These are phyloP conservation scores for Acanthamoeba divionensis DNA, from an alignment of 208 protist genomes.

Conservation along the genomic window DNA sequence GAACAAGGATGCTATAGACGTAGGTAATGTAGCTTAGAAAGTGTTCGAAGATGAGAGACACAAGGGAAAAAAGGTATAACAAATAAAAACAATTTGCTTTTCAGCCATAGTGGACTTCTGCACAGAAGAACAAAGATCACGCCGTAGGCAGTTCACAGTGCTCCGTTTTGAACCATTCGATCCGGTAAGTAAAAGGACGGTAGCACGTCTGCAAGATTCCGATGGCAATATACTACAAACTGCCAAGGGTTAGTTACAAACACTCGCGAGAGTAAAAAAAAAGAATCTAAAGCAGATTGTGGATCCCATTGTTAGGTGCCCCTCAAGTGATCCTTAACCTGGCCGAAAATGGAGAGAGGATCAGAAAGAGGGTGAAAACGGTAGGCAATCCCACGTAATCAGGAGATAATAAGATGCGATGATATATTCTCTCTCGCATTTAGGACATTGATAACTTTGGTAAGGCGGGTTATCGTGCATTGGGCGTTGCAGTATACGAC, in stretches of 20 bases:
- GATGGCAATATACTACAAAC: slow-evolving; percentile 80
- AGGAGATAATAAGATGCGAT: too few species aligned
- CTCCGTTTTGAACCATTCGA: slow-evolving; percentile 43
- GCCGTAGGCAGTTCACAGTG: not conserved
- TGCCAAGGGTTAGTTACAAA: too few species aligned
- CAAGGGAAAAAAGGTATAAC: too few species aligned
- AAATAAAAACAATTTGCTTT: too few species aligned
- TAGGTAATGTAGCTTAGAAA: too few species aligned
- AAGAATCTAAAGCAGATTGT: too few species aligned
- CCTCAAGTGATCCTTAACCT: slow-evolving; percentile 64
- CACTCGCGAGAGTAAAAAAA: too few species aligned
- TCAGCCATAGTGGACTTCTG: slow-evolving; percentile 13
- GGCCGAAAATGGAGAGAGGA: slow-evolving; percentile 61
- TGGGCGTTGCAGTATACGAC: slow-evolving; percentile 16
- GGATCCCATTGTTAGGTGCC: too few species aligned
- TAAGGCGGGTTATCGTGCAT: not conserved
- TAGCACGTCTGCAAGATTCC: not conserved
- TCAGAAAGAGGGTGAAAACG: slow-evolving; percentile 67
- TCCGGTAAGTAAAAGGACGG: slow-evolving; percentile 51
- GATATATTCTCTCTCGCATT: too few species aligned
- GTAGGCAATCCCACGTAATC: too few species aligned
- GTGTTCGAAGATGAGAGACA: too few species aligned
- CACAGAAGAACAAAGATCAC: not conserved
- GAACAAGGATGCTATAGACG: slow-evolving; percentile 65
- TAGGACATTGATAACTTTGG: not conserved